Conservation (phyloP, 352 stramenopile species). For the Phytopythium ostracodes region DNA sequence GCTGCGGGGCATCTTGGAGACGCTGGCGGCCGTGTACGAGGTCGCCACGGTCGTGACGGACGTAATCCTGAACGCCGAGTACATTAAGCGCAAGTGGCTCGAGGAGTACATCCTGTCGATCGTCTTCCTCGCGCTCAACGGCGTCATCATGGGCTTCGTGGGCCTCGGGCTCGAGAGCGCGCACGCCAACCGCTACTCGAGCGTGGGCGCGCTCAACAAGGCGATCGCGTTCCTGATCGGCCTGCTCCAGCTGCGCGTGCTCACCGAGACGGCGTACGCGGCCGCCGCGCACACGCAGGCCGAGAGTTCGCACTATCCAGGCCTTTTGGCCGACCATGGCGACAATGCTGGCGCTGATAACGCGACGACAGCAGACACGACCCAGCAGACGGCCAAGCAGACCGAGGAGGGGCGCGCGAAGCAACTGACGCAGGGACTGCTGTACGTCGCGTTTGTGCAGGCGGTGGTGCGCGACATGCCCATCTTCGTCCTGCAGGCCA, state of each 20-base stretch:
- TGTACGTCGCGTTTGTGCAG: constrained; percentile 63
- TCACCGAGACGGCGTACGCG: constrained; percentile 46
- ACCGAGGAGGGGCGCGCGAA: constrained; percentile 7
- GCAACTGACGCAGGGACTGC: constrained; percentile 25
- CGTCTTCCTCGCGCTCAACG: constrained; percentile 54
- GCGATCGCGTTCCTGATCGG: constrained; percentile 36
- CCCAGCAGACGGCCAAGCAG: not conserved
- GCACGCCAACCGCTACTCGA: constrained; percentile 34
- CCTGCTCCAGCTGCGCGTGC: constrained; percentile 58
- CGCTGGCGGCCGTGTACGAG: constrained; percentile 49
- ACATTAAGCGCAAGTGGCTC: constrained; percentile 61
- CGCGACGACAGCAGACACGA: not conserved
- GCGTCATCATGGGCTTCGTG: constrained; percentile 59
- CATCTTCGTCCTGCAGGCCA: constrained; percentile 70
- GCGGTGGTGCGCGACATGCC: constrained; percentile 65
- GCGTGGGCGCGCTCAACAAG: constrained; percentile 25
- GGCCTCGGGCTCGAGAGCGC: constrained; percentile 40
- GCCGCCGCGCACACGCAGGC: constrained; percentile 15
- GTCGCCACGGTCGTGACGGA: constrained; percentile 66
- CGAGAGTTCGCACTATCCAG: not conserved
- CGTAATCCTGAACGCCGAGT: constrained; percentile 69
- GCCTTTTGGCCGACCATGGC: not conserved
- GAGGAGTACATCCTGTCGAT: constrained; percentile 76
- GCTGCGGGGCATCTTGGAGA: constrained; percentile 29
- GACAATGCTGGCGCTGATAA: constrained; percentile 3